These are phyloP conservation scores for Talaromyces ruber DNA, from an alignment of 495 filamentous ascomycete species.

Conservation along the genomic window DNA sequence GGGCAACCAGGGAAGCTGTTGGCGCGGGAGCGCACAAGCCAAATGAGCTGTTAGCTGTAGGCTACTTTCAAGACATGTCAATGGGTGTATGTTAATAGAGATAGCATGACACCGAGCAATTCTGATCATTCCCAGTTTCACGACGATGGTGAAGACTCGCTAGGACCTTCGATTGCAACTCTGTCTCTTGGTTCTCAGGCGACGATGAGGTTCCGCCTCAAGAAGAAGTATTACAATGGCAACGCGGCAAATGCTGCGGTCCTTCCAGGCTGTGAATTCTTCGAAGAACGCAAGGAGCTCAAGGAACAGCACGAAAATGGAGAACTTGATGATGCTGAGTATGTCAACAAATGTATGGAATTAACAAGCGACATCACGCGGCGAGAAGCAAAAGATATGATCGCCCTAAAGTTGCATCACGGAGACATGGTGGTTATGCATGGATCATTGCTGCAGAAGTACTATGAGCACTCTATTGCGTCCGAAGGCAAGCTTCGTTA, in stretches of 20 bases:
- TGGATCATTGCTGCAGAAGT: constrained; percentile 59
- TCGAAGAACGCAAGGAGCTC: constrained; percentile 26
- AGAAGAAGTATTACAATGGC: constrained; percentile 43
- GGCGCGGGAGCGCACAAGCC: constrained; percentile 12
- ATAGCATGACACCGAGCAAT: background rate
- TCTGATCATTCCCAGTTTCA: constrained; percentile 53
- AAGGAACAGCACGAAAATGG: constrained; percentile 20
- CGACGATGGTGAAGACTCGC: constrained; percentile 70
- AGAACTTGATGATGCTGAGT: constrained; percentile 12
- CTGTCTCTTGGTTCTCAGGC: constrained; percentile 65
- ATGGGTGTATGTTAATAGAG: constrained; percentile 50
- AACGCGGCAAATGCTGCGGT: constrained; percentile 17
- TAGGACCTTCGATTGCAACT: constrained; percentile 70
- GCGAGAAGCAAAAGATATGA: constrained; percentile 10
- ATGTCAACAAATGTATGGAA: constrained; percentile 10
- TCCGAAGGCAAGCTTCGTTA: constrained; percentile 54
- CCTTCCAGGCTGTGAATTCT: constrained; percentile 27
- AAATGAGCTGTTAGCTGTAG: constrained; percentile 71
- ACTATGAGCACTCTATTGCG: constrained; percentile 62
- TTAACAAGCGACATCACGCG: constrained; percentile 8
- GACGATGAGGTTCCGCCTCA: constrained; percentile 63
- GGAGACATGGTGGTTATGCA: constrained; percentile 84
- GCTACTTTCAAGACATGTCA: constrained; percentile 61
- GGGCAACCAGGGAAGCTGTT: constrained; percentile 48
- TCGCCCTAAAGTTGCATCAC: constrained; percentile 50